Base-by-base conservation (phyloP, 2,329 filamentous ascomycete genomes). In the Sclerotinia glacialis region DNA sequence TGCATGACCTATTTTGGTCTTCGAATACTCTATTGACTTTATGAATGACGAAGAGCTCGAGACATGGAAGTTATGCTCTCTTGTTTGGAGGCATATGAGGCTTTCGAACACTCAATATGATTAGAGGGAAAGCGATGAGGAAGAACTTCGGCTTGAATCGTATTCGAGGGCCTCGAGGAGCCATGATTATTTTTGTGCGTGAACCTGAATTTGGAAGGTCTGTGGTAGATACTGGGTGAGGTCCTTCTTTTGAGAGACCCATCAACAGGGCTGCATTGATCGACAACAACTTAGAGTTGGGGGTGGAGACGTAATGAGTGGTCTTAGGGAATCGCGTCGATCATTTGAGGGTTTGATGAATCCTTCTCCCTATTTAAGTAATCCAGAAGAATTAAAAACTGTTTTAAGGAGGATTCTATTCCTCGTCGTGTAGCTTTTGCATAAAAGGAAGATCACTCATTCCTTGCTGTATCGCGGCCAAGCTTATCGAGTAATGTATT, bases 251-350 rank as follows among this genome's bases (percentile, higher is more conserved):
- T 12, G 5, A 40, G 8, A 40, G 12, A 40, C 2, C 37, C 37
- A 40, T 40, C 12, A 47, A 44, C 42, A n/a, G 4, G 21, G 28
- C 28, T 34, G 28, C 44, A 49, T 60, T 60, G 44, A 49, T 60
- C 44, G 28, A 47, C 21, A 60, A 23, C 6, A 60, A 23, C 6
- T 47, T 34, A 9, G 44, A 49, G 21, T 6, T 47, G 21, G 56
- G 11, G n/a, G 44, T 49, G 56, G 56, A 60, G 44, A 37, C 44
- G 44, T 26, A 28, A 60, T 60, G 52, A 34, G 11, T 54, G 21
- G n/a, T 54, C 37, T 34, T 54, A 21, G 52, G 50, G 52, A 54
- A 37, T n/a, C 28, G 26, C 44, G 58, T 49, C 28, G 21, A 37
- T 37, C 26, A n/a, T 37, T 49, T 14, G 37, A 12, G 14, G 6